Conservation (phyloP, 192 early-diverging fungal genomes). For the Geranomyces variabilis region DNA sequence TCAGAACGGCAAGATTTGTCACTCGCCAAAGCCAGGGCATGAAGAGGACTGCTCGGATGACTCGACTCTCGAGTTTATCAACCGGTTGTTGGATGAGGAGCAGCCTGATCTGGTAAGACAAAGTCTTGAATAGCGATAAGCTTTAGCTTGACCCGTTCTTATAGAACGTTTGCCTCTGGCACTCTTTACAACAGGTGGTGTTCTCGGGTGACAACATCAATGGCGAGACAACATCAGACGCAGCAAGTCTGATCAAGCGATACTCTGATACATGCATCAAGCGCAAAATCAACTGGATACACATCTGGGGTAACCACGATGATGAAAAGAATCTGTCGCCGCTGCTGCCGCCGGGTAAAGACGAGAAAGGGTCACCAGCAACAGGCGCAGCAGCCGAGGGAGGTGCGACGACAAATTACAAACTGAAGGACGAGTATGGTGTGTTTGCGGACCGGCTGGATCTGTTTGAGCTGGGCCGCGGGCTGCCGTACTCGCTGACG, state of each 20-base stretch:
- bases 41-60: slow-evolving; percentile 3
- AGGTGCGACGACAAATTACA: too few relatives aligned
- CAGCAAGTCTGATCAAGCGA: not conserved
- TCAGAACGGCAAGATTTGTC: not conserved
- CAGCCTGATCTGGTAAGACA: not conserved
- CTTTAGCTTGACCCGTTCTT: too few relatives aligned
- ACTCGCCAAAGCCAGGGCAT: not conserved
- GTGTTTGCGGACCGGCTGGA: not conserved
- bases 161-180: too few relatives aligned
- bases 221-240: slow-evolving; percentile 1
- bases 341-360: too few relatives aligned
- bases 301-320: slow-evolving; percentile 8
- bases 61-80: not conserved
- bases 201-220: slow-evolving; percentile 9
- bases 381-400: too few relatives aligned
- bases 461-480: not conserved
- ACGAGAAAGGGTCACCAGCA: too few relatives aligned
- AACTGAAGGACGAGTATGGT: not conserved
- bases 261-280: slow-evolving; percentile 4
- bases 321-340: not conserved
- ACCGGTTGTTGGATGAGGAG: not conserved
- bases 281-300: slow-evolving; percentile 4
- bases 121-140: too few relatives aligned
- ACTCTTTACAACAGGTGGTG: not conserved
- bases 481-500: not conserved